A percentile compares a stretch with the other conserved stretches of the same genome.
Evolutionary conservation across 352 stramenopile species (phyloP).

Genomic region (Pythium brassicae): DNA sequence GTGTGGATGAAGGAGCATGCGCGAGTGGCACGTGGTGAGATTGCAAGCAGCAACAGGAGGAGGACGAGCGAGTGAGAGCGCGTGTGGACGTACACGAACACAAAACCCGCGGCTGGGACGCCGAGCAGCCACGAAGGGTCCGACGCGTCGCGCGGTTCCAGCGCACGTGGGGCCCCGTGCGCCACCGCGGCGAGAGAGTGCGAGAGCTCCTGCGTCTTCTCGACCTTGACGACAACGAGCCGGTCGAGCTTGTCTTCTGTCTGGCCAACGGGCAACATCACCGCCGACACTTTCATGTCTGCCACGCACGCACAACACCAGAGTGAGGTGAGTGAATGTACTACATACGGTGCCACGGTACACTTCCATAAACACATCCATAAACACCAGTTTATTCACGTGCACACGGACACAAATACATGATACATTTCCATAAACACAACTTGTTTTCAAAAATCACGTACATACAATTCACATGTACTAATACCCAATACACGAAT

Average conservation of each 20-base stretch:
- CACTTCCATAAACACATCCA: background rate
- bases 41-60: background rate
- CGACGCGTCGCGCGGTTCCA: constrained; percentile 33
- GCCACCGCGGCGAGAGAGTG: constrained; percentile 74
- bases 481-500: no score
- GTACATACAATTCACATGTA: no score
- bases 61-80: background rate
- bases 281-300: constrained; percentile 84
- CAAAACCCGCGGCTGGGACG: constrained; percentile 67
- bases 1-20: no score
- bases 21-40: background rate
- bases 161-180: constrained; percentile 30
- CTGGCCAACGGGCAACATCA: constrained; percentile 84
- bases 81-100: constrained; percentile 66
- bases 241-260: constrained; percentile 63
- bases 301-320: background rate
- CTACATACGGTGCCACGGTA: no score
- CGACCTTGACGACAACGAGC: constrained; percentile 61
- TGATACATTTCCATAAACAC: no score
- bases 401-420: no score
- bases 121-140: constrained; percentile 63
- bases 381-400: background rate
- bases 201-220: constrained; percentile 66
- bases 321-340: no score
- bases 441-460: no score